These are phyloP conservation scores for Orbilia oligospora DNA, from an alignment of 2,329 filamentous ascomycete genomes.

Conservation along the genomic window DNA sequence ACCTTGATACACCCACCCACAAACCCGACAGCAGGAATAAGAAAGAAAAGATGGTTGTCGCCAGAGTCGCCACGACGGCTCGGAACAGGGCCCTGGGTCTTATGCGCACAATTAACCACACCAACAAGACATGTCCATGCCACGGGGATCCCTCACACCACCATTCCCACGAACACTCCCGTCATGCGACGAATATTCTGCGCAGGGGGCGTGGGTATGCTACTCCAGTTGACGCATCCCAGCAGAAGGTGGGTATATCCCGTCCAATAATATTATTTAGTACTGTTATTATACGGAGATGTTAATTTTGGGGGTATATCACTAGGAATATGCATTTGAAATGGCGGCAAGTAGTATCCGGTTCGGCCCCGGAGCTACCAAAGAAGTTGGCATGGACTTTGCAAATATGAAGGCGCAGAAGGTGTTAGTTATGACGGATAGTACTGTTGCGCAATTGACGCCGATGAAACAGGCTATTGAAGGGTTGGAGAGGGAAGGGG, in stretches of 20 bases:
- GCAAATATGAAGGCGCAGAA: conserved; percentile 88
- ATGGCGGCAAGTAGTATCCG: conserved; percentile 77
- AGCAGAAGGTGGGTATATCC: conserved; percentile 73
- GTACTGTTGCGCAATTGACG: conserved; percentile 82
- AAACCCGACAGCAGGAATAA: not conserved
- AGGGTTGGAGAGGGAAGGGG: conserved; percentile 81
- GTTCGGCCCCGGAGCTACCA: conserved; percentile 92
- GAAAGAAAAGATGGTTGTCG: conserved; percentile 45
- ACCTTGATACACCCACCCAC: not conserved
- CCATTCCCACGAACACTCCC: conserved; percentile 69
- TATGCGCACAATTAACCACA: conserved; percentile 57
- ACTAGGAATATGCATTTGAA: conserved; percentile 91
- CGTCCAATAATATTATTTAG: not conserved
- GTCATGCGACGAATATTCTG: conserved; percentile 67
- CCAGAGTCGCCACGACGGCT: conserved; percentile 52
- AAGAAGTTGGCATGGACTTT: conserved; percentile 98
- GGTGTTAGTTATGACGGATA: conserved; percentile 93
- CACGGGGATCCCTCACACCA: conserved; percentile 90
- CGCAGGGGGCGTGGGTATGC: conserved; percentile 72
- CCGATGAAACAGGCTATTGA: conserved; percentile 92
- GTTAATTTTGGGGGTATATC: not conserved
- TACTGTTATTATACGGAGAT: no score
- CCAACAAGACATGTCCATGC: conserved; percentile 79
- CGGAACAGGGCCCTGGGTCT: conserved; percentile 54
- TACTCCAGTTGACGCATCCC: conserved; percentile 79